Base-by-base conservation (phyloP, 2,329 filamentous ascomycete genomes). In the Neonectria punicea region DNA sequence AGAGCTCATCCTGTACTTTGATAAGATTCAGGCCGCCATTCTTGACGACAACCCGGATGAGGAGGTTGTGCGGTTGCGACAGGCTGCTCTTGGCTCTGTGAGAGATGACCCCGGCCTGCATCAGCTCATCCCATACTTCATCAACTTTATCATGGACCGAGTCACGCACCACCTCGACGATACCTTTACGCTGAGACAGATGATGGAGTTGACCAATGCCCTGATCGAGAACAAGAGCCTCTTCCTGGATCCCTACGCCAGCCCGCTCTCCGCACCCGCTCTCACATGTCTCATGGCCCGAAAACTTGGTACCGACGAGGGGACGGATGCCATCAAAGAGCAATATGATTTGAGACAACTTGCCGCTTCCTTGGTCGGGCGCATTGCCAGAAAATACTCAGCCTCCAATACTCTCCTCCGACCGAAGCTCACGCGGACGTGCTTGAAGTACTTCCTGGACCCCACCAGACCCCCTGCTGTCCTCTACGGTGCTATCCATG, bases 1-100 rank as follows among this genome's bases (percentile, higher is more conserved):
- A 80, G 96, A 99, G 81, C 89, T 98, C 22, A 94, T 97, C 68
- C 88, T 98, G 36, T 98, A 98, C 83, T 99, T 98, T 76, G 94
- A 98, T 77, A 97, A 97, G 80, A 93, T 98, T 64, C 94, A 94
- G 78, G 88, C 88, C 55, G 95, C 96, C 11, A 87, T 99, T 51
- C 86, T 98, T 65, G 93, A 98, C 78, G 93, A 97, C 71, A 90
- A 90, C 56, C 93, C 93, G 14, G 94, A 97, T 68, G 92, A 97
- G 68, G 89, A 90, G 71, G 88, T 89, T 49, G 82, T 86, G 22
- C 82, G 87, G 18, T 90, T 97, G 76, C 91, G 95, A 58, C 89
- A 92, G 54, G 94, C 96, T 0, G 96, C 93, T 0, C 86, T 98
- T 36, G 91, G 93, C 57, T 97, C 93, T 28, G 88, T 99, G 25